Base-by-base conservation (phyloP, 352 stramenopile genomes). In the Phytophthora crassamura region DNA sequence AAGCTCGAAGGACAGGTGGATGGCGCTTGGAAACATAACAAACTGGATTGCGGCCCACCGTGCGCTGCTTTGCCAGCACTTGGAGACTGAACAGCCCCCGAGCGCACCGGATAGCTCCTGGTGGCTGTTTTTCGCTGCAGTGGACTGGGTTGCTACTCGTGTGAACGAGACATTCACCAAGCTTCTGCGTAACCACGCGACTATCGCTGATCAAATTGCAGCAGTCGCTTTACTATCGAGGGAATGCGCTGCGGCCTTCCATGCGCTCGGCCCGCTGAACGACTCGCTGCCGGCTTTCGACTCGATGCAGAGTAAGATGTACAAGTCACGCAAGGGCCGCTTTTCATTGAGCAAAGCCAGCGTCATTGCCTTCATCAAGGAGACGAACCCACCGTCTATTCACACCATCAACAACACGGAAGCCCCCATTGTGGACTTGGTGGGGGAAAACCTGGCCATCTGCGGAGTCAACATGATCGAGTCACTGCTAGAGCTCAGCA, bases 41-140 rank as follows among this genome's bases (percentile, higher is more conserved):
- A 66, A 77, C 52, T 91, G 83, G 83, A 66, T 91, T 47, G 78
- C 72, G 0, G 64, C 78, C 32, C 82, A 88, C 51, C 80, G 80
- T 15, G 69, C 84, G 15, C 64, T 82, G n/a, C 45, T 91, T 15
- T 75, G 59, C 32, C 74, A 84, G 33, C 57, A 80, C 35, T 48
- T 91, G 15, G 68, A 80, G 9, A 50, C 77, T 18, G 60, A 68
- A 25, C 69, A 74, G 11, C 30, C 57, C 32, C 41, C 45, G 0
- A 62, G 56, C 18, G 66, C 67, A 2, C 74, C 74, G 1, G 75
- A 76, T 53, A 72, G 70, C 34, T 65, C 69, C 4, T 91, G 83
- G 83, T 91, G 83, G 80, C 39, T 91, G 20, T 80, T 76, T 50
- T 77, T 91, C 36, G 67, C 71, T 1, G 71, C 77, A 11, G 78